phyloP scores from a whole-genome alignment of 2,329 filamentous ascomycete genomes.

The Escovopsis sp. region DNA sequence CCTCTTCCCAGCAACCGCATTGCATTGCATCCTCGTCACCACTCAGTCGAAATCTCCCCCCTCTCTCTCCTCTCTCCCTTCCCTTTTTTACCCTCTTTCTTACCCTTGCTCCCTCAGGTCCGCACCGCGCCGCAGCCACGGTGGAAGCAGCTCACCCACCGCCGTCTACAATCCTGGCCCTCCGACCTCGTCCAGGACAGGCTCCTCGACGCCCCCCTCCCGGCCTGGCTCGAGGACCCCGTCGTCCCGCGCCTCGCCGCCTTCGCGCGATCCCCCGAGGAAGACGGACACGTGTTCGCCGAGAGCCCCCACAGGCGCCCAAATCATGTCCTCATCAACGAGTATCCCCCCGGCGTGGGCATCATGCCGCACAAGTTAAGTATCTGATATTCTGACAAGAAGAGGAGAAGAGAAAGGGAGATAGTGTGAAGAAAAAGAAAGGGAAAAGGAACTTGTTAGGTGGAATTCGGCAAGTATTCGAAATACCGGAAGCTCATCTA shows the following conservation, averaged over 20 bases:
- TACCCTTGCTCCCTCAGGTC: constrained; percentile 28
- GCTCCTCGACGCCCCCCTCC: constrained; percentile 59
- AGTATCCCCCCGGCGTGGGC: constrained; percentile 76
- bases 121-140: constrained; percentile 51
- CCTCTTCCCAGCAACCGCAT: too few species aligned
- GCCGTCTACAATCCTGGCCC: constrained; percentile 81
- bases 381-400: constrained; percentile 6
- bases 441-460: too few species aligned
- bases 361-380: constrained; percentile 81
- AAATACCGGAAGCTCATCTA: constrained; percentile 22
- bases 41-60: too few species aligned
- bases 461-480: too few species aligned
- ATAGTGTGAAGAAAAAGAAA: too few species aligned
- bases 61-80: not conserved
- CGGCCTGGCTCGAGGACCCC: constrained; percentile 57
- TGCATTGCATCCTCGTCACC: not conserved
- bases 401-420: too few species aligned
- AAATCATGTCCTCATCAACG: constrained; percentile 90
- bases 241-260: constrained; percentile 46
- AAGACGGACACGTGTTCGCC: constrained; percentile 31
- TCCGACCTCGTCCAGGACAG: constrained; percentile 66
- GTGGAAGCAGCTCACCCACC: constrained; percentile 81
- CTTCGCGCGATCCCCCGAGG: constrained; percentile 23
- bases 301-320: constrained; percentile 58
- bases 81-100: too few species aligned